These are phyloP conservation scores for Logfia minima DNA, from an alignment of 129 eudicot species.

Conservation along the genomic window DNA sequence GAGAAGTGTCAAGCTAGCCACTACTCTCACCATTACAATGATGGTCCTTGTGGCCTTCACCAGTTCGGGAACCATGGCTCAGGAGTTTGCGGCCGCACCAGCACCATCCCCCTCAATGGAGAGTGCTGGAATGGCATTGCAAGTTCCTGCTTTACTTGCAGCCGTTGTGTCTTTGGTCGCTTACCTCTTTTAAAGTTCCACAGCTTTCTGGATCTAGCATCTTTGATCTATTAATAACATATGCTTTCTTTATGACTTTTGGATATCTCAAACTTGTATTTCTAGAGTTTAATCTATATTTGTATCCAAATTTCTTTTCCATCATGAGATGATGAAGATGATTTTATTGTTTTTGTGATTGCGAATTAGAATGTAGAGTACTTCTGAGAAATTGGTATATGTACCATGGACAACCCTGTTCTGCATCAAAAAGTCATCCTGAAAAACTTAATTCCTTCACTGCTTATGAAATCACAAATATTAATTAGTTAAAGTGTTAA, in stretches of 20 bases:
- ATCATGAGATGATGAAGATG: conserved; percentile 7
- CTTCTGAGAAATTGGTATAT: background rate
- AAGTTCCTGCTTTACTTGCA: conserved; percentile 38
- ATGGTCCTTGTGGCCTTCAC: conserved; percentile 30
- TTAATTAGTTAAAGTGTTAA: too few species aligned
- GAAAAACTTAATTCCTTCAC: background rate
- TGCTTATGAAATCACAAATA: too few species aligned
- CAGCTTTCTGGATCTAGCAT: background rate
- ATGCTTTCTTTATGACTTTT: background rate
- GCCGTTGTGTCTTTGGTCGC: conserved; percentile 37
- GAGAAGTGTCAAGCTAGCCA: conserved; percentile 40
- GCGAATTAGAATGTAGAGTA: background rate
- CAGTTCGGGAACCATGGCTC: conserved; percentile 31
- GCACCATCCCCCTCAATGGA: conserved; percentile 54
- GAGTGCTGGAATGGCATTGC: conserved; percentile 37
- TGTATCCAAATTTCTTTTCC: conserved; percentile 6
- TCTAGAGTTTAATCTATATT: conserved; percentile 16
- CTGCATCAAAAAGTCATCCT: background rate
- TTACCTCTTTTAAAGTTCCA: conserved; percentile 28
- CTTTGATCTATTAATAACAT: background rate
- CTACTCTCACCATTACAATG: conserved; percentile 28
- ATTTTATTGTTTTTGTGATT: background rate
- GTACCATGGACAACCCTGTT: too few species aligned
- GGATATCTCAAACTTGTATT: background rate
- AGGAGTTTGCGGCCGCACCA: conserved; percentile 38